Evolutionary conservation across 2,329 filamentous ascomycete species (phyloP).

Genomic region (Colletotrichum lini): DNA sequence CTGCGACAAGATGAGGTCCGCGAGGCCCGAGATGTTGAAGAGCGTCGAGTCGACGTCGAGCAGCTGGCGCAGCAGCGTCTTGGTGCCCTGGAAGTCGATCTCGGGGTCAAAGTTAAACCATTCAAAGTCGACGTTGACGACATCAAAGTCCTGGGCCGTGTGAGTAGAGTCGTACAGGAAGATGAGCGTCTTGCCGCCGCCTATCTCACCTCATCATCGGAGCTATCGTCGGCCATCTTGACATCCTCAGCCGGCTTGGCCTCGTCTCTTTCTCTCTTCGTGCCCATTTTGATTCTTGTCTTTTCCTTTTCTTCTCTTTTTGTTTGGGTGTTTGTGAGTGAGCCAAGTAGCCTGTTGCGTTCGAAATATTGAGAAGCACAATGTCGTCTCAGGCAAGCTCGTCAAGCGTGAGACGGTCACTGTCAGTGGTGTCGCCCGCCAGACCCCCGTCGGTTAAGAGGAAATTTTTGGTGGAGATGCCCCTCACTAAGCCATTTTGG

Average conservation of each 20-base stretch:
- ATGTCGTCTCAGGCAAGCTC: not conserved
- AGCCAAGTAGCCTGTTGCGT: not conserved
- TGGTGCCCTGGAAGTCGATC: conserved; percentile 95
- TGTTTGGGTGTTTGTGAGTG: not conserved
- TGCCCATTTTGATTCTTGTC: conserved; percentile 57
- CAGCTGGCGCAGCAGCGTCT: conserved; percentile 89
- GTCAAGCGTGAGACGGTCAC: conserved; percentile 24
- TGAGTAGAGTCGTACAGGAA: conserved; percentile 29
- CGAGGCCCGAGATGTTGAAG: conserved; percentile 88
- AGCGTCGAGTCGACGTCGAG: conserved; percentile 89
- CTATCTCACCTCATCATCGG: conserved; percentile 65
- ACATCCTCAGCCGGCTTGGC: conserved; percentile 60
- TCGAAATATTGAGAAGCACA: not conserved
- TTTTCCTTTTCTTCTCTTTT: too few relatives aligned
- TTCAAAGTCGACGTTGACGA: conserved; percentile 97
- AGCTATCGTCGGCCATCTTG: conserved; percentile 67
- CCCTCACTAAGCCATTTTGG: conserved; percentile 58
- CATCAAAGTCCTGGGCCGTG: conserved; percentile 81
- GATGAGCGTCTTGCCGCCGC: conserved; percentile 43
- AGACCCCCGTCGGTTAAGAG: conserved; percentile 45
- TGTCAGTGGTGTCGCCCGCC: conserved; percentile 1
- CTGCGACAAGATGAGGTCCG: conserved; percentile 90
- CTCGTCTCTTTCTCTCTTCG: conserved; percentile 65
- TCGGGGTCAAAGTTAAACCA: conserved; percentile 96
- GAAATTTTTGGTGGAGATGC: conserved; percentile 55